Evolutionary conservation across 2,329 filamentous ascomycete genomes (phyloP), one percentile per base, ranked within the genome.

Genomic region (Botrytis deweyae): DNA sequence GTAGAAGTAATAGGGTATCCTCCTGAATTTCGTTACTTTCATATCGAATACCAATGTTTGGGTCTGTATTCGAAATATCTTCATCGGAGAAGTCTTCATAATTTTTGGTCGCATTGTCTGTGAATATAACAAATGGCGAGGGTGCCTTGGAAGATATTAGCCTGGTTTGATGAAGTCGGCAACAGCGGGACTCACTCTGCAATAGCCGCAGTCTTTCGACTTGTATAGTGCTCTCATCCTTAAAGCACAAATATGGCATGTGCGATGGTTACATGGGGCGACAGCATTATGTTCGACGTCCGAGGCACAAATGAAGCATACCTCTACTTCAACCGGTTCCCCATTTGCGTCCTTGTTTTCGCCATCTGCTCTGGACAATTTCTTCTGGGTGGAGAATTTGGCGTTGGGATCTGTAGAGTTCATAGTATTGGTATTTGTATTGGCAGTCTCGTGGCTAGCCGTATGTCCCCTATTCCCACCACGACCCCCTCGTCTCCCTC

Each of bases 261-360:
- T 98, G 73, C 93, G 89, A 84, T 99, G 96, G 83, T 98, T 98
- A 84, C 96, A 99, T 33, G 96, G 95, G 46, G 95, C 91, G 77
- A 99, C 90, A 16, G 95, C 92, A 79, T 93, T 91, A 84, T 98
- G 94, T 67, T 92, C 90, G 66, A 99, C 91, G 3, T 91, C 89
- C 77, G 95, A 97, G 73, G 96, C 95, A 83, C 96, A 99, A 80
- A 99, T 99, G 84, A 98, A 98, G 88, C 96, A 99, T 75, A 98
- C 88, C 76, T 98, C 94, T 40, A 87, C 91, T 73, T 94, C 92
- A 44, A 85, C 85, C 6, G 83, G 85, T 74, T 83, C 81, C 4
- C 82, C 84, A 75, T 82, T 80, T 64, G 20, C 67, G n/a, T 59
- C 55, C 65, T 64, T 69, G 25, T n/a, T 33, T 36, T 65, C 70